Evolutionary conservation across 2,329 filamentous ascomycete genomes (phyloP), one percentile per base, ranked within the genome.

Genomic region (Fusarium paranaense): DNA sequence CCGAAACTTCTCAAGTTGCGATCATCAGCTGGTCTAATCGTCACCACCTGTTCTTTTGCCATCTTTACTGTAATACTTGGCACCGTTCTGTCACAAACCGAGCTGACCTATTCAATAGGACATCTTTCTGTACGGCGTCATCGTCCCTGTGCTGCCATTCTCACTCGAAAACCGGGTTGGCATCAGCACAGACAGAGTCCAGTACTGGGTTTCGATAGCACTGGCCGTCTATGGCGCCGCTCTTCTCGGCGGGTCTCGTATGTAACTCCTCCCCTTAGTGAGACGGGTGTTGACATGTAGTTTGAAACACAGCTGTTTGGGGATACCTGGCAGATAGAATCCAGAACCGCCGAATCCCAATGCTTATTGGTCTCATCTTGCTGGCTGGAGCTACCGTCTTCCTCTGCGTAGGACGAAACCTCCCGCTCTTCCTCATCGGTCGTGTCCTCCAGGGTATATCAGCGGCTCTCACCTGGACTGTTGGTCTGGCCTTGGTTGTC

Each of bases 191-290:
- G 66, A 76, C 16, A 71, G 73, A 77, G 79, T 82, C 47, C 81
- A 83, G 65, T 79, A 81, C 50, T 83, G 81, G 81, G 76, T 81
- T n/a, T 82, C 81, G 10, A 76, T 83, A 64, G 81, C 81, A 30
- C 73, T 83, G 59, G 80, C 81, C 7, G 78, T 81, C 14, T 82
- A 78, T 67, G 81, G 79, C 22, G 79, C 76, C 30, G 77, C 81
- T 20, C 74, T 82, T 10, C 65, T 83, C 20, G 66, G 70, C 18
- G 74, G 79, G 11, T 81, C 81, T 27, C 81, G 81, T 83, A 76
- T 30, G 79, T 74, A 27, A 35, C 22, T 42, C 16, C 32, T n/a
- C 45, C 30, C 25, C 22, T 58, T 16, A 1, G 54, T 37, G 33
- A 18, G 14, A 58, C 33, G 11, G 16, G 16, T 30, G 32, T 35